These are phyloP conservation scores for Phaffomyces thermotolerans DNA, from an alignment of 805 yeast species.

Conservation along the genomic window DNA sequence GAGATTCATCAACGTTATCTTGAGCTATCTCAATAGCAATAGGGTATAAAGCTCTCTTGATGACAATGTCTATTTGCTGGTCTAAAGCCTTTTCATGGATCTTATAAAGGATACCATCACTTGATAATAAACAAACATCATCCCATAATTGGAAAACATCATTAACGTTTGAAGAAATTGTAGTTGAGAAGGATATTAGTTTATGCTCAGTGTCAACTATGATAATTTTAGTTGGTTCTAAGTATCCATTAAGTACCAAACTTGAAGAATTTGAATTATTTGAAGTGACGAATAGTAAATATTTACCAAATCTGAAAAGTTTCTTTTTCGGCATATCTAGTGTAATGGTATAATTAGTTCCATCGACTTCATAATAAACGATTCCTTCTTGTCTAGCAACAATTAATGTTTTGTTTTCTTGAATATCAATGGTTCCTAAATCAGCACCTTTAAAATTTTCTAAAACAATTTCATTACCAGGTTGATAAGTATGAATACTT, in stretches of 20 bases:
- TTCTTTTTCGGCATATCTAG: constrained; percentile 51
- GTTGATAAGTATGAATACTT: constrained; percentile 73
- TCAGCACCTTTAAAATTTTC: constrained; percentile 41
- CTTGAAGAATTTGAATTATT: constrained; percentile 29
- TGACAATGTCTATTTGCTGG: constrained; percentile 62
- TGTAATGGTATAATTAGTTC: constrained; percentile 46
- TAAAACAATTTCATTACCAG: constrained; percentile 46
- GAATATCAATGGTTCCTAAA: constrained; percentile 34
- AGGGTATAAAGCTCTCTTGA: constrained; percentile 62
- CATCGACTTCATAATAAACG: constrained; percentile 50
- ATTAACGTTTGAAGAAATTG: constrained; percentile 57
- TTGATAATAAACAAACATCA: constrained; percentile 52
- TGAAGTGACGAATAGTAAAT: constrained; percentile 54
- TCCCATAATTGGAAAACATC: constrained; percentile 52
- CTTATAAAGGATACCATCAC: constrained; percentile 69
- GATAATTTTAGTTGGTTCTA: constrained; percentile 47
- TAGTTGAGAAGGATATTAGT: constrained; percentile 59
- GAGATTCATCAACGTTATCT: constrained; percentile 20
- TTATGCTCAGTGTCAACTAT: constrained; percentile 67
- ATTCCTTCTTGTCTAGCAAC: constrained; percentile 62
- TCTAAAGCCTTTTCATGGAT: constrained; percentile 58
- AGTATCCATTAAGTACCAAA: constrained; percentile 24
- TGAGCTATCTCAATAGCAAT: constrained; percentile 67
- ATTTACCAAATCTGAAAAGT: constrained; percentile 42
- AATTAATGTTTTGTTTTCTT: constrained; percentile 42